Percentiles rank a stretch among this genome's conserved stretches.
phyloP scores from a whole-genome alignment of 495 filamentous ascomycete genomes.

The Aspergillus saccharolyticus region DNA sequence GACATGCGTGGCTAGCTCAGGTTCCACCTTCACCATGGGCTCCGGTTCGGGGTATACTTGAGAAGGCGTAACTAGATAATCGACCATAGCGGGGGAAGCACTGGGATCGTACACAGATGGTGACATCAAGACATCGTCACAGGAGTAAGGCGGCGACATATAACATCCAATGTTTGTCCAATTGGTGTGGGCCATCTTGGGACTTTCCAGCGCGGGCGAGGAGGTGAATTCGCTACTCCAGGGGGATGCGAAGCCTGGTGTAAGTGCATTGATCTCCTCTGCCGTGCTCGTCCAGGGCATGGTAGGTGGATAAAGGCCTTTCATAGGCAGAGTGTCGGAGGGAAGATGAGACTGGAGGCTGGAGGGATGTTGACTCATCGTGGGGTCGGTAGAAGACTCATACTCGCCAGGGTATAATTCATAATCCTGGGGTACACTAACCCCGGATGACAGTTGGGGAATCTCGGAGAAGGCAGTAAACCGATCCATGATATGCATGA shows the following conservation, averaged over 20 bases:
- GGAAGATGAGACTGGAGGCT: background rate
- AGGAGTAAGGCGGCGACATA: constrained; percentile 17
- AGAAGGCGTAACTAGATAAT: constrained; percentile 8
- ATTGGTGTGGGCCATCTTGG: constrained; percentile 15
- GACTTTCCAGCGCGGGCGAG: constrained; percentile 23
- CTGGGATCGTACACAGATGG: constrained; percentile 13
- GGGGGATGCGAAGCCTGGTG: constrained; percentile 12
- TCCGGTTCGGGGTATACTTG: constrained; percentile 8
- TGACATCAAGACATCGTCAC: constrained; percentile 20
- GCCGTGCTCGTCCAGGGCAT: background rate
- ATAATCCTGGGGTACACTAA: constrained; percentile 6
- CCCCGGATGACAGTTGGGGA: constrained; percentile 8
- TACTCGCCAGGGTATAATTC: constrained; percentile 3
- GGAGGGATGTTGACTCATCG: constrained; percentile 8
- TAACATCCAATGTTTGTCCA: constrained; percentile 17
- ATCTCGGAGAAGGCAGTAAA: constrained; percentile 17
- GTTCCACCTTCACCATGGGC: constrained; percentile 7
- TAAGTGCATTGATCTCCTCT: background rate
- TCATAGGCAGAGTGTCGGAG: background rate
- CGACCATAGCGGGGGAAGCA: constrained; percentile 18
- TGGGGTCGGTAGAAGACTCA: constrained; percentile 4
- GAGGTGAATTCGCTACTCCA: constrained; percentile 21
- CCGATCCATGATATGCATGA: constrained; percentile 20
- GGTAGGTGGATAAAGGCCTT: background rate
- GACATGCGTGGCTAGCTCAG: background rate